Base-by-base conservation (phyloP, 805 yeast genomes). In the Brettanomyces sp. region DNA sequence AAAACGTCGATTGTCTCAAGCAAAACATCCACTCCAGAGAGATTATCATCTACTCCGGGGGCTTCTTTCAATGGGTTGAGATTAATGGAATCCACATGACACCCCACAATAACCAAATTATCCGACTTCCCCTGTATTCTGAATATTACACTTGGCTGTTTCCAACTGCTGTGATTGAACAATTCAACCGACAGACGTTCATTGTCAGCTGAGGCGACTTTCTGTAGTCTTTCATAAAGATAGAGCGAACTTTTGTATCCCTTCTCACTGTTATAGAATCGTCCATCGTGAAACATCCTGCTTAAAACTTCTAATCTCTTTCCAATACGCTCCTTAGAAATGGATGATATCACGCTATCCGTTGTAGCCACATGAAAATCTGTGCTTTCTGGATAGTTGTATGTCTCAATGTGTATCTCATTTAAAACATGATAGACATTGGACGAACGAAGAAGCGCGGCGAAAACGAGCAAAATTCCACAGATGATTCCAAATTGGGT, bases 21-120 rank as follows among this genome's bases (percentile, higher is more conserved):
- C 32, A 77, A 74, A 3, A 95, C 82, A 4, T 83, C 80, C 4
- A 90, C 82, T 8, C 97, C 98, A 3, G 90, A 79, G 2, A 95
- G 95, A 62, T 90, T 85, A 59, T 91, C 98, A 60, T 91, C 98
- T 3, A 96, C 97, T 3, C 98, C 98, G 1, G 96, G 96, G 0
- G 96, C 87, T 23, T 78, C 72, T 52, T 84, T 58, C 47, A 85
- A 71, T 11, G 44, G 44, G 39, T 85, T 53, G 46, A 86, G 68
- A 59, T 87, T 88, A 51, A 82, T 73, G 2, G 95, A 83, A 60
- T 91, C 98, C 58, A 83, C 85, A 65, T 91, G 98, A 24, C 95
- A 85, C 1, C 96, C 96, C 36, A 91, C 75, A 13, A 91, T 79
- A 1, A 91, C 81, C 4, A 72, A 64, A 32, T 64, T 60, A 4